Base-by-base conservation (phyloP, 192 early-diverging fungal genomes). In the Ambispora gerdemannii region DNA sequence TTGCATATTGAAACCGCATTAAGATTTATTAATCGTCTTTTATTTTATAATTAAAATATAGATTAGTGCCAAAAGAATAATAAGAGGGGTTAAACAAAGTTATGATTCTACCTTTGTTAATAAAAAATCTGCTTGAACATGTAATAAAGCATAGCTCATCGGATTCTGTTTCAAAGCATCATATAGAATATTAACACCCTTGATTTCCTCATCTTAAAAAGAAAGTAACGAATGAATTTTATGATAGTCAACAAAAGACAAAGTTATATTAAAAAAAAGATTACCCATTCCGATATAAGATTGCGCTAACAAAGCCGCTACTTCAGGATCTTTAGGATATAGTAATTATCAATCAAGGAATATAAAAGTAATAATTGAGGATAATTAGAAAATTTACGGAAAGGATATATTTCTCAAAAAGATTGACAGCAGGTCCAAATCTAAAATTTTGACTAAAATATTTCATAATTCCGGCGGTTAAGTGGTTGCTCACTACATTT, bases 61-160 rank as follows among this genome's bases (percentile, higher is more conserved):
- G 20, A 58, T 58, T 58, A 20, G 19, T 58, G 24, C 1, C 79
- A 81, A 84, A 53, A 22, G n/a, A 33, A 1, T 25, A 50, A 34
- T 20, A 27, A 59, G 4, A 15, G 13, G 25, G 24, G 27, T 43
- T 65, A 22, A 51, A 33, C 3, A 33, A 70, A 74, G 34, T 61
- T 17, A 22, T 53, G 20, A 25, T 36, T 38, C 52, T 63, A 88
- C 86, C 91, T 97, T 97, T 63, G 76, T 74, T 28, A 81, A 80
- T 75, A 97, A 74, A 68, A 97, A 97, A 74, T 96, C 94, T 19
- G 90, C 86, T 76, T 99, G 97, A 3, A 92, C 87, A 60, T 93
- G 88, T 52, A 98, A 80, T 30, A 97, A 77, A 25, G 93, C 82
- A 67, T 94, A 94, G 49, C 94, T 92, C 74, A 88, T 80, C 20